Base-by-base conservation (phyloP, 1,139 yeast genomes). In the Sporopachydermia cereana region DNA sequence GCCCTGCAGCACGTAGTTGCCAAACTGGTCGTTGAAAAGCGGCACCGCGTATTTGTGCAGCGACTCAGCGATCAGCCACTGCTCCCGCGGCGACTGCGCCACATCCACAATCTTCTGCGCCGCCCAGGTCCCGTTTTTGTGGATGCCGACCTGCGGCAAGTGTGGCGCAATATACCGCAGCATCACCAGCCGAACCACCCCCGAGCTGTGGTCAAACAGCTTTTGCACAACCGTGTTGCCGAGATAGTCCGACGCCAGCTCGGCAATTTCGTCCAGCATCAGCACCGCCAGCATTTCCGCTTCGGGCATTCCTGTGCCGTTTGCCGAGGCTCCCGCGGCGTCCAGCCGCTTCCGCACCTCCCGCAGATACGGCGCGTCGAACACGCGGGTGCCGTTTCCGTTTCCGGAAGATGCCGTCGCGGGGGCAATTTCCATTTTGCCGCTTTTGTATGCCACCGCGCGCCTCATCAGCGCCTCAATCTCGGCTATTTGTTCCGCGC, bases 71-170 rank as follows among this genome's bases (percentile, higher is more conserved):
- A 91, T 84, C 46, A 80, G 60, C 54, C 71, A 66, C 62, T 76
- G 80, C 60, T 89, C 96, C 50, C 86, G 78, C 31, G 75, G 74
- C 1, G 81, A 68, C 44, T 69, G 68, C 5, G 84, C 80, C 48
- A 84, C 80, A 52, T 80, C 84, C 55, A 93, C 88, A 59, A 91
- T 82, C 62, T 91, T 93, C 62, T 93, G 98, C 25, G 95, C 94
- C 2, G 97, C 97, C 98, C 98, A 91, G 2, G 99, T 91, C 50
- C 99, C 99, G 61, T 93, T 91, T 59, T 91, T 91, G 66, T 91
- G 99, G 47, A 86, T 82, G 55, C 97, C 93, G 68, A 91, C 81
- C 56, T 88, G 94, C 1, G 96, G 84, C 52, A 93, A 69, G 57
- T 72, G 84, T 20, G 93, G 95, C 2, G 84, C 71, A 45, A 93